These are phyloP conservation scores for Yamadazyma diddensiae DNA, from an alignment of 1,139 yeast species.

Conservation along the genomic window DNA sequence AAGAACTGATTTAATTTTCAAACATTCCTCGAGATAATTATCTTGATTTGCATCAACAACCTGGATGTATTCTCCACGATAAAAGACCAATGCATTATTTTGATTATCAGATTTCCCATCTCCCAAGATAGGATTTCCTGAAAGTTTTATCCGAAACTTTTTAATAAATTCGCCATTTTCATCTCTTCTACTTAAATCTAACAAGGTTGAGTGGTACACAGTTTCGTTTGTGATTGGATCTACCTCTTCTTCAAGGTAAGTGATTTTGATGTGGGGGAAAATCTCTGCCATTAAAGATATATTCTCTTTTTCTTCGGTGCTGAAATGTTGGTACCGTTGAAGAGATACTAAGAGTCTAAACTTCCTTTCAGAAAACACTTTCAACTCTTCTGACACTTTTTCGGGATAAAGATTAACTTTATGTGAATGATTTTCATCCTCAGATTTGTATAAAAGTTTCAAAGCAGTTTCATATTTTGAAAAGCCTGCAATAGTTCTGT, in stretches of 20 bases:
- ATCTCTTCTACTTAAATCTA: slow-evolving; percentile 47
- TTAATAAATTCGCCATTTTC: slow-evolving; percentile 43
- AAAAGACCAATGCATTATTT: slow-evolving; percentile 71
- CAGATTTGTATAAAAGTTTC: slow-evolving; percentile 61
- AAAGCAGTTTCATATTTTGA: slow-evolving; percentile 69
- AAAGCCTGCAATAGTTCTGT: slow-evolving; percentile 76
- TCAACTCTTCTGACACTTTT: slow-evolving; percentile 41
- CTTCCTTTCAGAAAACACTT: slow-evolving; percentile 57
- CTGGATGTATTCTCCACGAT: slow-evolving; percentile 84
- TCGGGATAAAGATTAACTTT: slow-evolving; percentile 17
- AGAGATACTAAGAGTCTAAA: slow-evolving; percentile 68
- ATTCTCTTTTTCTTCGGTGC: slow-evolving; percentile 50
- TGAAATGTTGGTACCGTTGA: slow-evolving; percentile 60
- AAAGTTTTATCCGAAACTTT: slow-evolving; percentile 54
- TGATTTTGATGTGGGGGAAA: slow-evolving; percentile 60
- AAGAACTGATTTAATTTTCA: slow-evolving; percentile 72
- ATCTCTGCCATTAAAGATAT: slow-evolving; percentile 55
- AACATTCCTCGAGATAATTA: slow-evolving; percentile 80
- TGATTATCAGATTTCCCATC: slow-evolving; percentile 92
- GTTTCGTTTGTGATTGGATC: slow-evolving; percentile 28
- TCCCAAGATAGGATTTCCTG: slow-evolving; percentile 87
- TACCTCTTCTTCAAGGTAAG: slow-evolving; percentile 53
- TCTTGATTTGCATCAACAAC: slow-evolving; percentile 89
- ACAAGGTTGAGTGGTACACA: slow-evolving; percentile 57
- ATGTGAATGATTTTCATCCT: slow-evolving; percentile 41